Conservation (phyloP, 768 basidiomycete species). For the Lentinula edodes region DNA sequence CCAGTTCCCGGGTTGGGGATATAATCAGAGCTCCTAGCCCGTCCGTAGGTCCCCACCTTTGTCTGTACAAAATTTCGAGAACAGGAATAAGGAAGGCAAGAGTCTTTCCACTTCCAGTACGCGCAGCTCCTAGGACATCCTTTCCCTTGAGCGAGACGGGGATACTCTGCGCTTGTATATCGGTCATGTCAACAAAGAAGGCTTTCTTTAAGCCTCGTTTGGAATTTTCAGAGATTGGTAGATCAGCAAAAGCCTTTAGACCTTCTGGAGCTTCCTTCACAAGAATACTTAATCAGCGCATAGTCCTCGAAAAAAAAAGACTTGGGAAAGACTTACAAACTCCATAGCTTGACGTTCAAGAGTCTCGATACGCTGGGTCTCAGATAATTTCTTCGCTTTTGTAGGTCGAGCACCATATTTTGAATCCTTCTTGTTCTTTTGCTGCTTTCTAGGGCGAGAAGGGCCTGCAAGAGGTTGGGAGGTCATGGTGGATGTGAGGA, state of each 20-base stretch:
- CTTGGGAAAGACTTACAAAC: slow-evolving; percentile 17
- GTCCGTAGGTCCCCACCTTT: slow-evolving; percentile 93
- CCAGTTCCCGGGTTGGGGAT: slow-evolving; percentile 90
- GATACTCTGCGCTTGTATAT: slow-evolving; percentile 88
- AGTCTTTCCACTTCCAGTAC: slow-evolving; percentile 95
- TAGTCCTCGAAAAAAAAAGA: slow-evolving; percentile 3
- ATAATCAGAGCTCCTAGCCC: slow-evolving; percentile 90
- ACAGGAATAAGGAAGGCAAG: slow-evolving; percentile 93
- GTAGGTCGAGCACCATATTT: slow-evolving; percentile 4
- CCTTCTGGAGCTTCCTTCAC: slow-evolving; percentile 39
- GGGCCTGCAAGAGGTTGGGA: slow-evolving; percentile 3
- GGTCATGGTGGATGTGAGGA: not conserved
- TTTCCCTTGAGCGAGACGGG: slow-evolving; percentile 90
- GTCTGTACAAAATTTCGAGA: slow-evolving; percentile 81
- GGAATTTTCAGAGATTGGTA: slow-evolving; percentile 75
- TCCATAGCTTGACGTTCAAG: slow-evolving; percentile 14
- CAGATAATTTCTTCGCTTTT: slow-evolving; percentile 25
- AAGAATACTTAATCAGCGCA: slow-evolving; percentile 12
- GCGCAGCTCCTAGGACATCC: slow-evolving; percentile 93
- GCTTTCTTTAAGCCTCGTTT: slow-evolving; percentile 82
- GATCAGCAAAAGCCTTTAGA: slow-evolving; percentile 58
- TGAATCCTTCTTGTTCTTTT: slow-evolving; percentile 3
- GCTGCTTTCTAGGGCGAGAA: not conserved
- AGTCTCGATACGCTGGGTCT: slow-evolving; percentile 31
- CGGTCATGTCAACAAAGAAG: slow-evolving; percentile 84